Base-by-base conservation (phyloP, 2,329 filamentous ascomycete species). In the Neoarthrinium moseri region DNA sequence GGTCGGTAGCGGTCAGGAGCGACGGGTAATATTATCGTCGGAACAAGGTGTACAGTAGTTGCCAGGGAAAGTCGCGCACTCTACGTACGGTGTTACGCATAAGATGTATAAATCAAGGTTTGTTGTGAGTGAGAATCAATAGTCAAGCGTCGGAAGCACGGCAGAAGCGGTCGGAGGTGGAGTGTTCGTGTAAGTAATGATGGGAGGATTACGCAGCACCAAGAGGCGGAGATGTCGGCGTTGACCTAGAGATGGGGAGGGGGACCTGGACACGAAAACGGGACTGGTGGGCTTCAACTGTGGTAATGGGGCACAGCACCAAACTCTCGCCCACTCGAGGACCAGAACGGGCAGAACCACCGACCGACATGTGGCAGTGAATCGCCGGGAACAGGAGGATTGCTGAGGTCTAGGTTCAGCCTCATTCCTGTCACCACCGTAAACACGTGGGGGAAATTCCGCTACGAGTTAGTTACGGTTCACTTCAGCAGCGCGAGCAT, bases 151-250 rank as follows among this genome's bases (percentile, higher is more conserved):
- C 40, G 40, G 40, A 18, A 33, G 22, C 40, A 30, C 40, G 40
- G 40, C 40, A 43, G 17, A 30, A 11, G 30, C 29, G n/a, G n/a
- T n/a, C n/a, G 41, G 41, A 44, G 41, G 32, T 44, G 30, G 41
- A 30, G n/a, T n/a, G n/a, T n/a, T n/a, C n/a, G n/a, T n/a, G n/a
- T n/a, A 27, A n/a, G 20, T 17, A 22, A 24, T 44, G 41, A 44
- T 44, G 41, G 26, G 41, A 22, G 21, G 32, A 36, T 36, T 44
- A 36, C 30, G 30, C 18, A 36, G 30, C 41, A 18, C 41, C 41
- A 35, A 22, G 30, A 23, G 41, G 41, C 30, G 41, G 41, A 27
- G 22, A 23, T 34, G 32, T 44, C 22, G 30, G 37, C 37, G 37
- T 23, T 40, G 37, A 11, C 17, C 22, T 17, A 35, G 33, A n/a